These are phyloP conservation scores for Calophaca sinica DNA, from an alignment of 306 rosid species.

Conservation along the genomic window DNA sequence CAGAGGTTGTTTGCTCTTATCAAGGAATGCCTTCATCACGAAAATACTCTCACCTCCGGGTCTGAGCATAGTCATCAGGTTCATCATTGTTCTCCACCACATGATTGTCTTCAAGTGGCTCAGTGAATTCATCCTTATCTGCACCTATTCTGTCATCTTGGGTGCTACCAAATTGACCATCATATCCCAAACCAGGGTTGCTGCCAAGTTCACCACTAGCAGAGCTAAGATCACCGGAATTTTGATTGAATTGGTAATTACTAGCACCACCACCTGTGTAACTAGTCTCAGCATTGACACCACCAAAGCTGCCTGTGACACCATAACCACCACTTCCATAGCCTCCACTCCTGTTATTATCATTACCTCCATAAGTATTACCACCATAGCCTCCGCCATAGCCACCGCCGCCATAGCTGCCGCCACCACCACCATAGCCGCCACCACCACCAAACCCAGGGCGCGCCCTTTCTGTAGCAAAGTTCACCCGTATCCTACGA, in stretches of 20 bases:
- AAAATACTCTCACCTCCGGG: conserved; percentile 35
- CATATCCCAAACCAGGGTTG: conserved; percentile 37
- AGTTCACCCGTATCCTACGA: conserved; percentile 53
- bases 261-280: conserved; percentile 20
- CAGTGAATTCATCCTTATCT: conserved; percentile 19
- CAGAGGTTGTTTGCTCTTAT: background rate
- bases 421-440: conserved; percentile 2
- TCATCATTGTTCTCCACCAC: conserved; percentile 46
- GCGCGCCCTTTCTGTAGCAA: conserved; percentile 58
- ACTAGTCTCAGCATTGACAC: conserved; percentile 33
- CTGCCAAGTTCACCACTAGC: conserved; percentile 39
- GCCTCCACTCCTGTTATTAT: conserved; percentile 4
- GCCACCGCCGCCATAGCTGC: background rate
- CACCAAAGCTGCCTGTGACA: conserved; percentile 39
- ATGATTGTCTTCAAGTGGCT: conserved; percentile 39
- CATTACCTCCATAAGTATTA: conserved; percentile 13
- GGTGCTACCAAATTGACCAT: conserved; percentile 42
- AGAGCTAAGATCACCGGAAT: conserved; percentile 9
- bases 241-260: background rate
- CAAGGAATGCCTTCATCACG: conserved; percentile 22
- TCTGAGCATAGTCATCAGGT: conserved; percentile 42
- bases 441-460: conserved; percentile 58
- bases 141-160: conserved; percentile 32
- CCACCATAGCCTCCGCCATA: conserved; percentile 42
- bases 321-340: background rate